A percentile compares a stretch with the other conserved stretches of the same genome.
These are phyloP conservation scores for Boletales sp. DNA, from an alignment of 768 basidiomycete genomes.

Conservation along the genomic window DNA sequence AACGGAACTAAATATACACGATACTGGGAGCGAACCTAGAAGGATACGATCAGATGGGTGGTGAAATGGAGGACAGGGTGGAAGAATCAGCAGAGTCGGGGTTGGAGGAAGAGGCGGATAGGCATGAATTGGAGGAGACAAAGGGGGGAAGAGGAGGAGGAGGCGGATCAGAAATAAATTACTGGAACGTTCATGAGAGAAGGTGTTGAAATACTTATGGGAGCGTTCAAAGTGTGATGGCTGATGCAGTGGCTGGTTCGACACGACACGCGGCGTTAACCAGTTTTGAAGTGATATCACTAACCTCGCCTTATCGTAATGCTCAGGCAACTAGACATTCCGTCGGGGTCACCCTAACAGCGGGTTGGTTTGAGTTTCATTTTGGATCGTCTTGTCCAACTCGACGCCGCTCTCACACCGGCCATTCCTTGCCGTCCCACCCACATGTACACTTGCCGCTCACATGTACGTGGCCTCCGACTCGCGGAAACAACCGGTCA, in stretches of 20 bases:
- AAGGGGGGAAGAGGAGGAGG: slow-evolving; percentile 4
- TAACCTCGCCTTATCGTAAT: not conserved
- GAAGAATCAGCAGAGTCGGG: slow-evolving; percentile 10
- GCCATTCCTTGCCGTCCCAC: slow-evolving; percentile 18
- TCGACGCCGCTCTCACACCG: slow-evolving; percentile 24
- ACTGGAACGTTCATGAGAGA: slow-evolving; percentile 24
- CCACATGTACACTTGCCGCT: slow-evolving; percentile 1
- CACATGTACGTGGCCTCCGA: not conserved
- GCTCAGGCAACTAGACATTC: slow-evolving; percentile 7
- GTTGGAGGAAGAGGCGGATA: slow-evolving; percentile 25
- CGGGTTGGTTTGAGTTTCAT: slow-evolving; percentile 29
- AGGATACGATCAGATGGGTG: not conserved
- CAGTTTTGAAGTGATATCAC: slow-evolving; percentile 6
- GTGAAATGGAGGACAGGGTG: not conserved
- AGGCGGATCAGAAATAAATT: slow-evolving; percentile 26
- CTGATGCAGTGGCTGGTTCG: too few relatives aligned
- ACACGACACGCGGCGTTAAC: slow-evolving; percentile 22
- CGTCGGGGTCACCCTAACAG: slow-evolving; percentile 23
- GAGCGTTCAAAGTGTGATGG: slow-evolving; percentile 21
- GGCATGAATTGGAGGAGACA: slow-evolving; percentile 22
- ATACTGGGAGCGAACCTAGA: slow-evolving; percentile 18
- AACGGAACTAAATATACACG: slow-evolving; percentile 36
- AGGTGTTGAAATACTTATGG: slow-evolving; percentile 30
- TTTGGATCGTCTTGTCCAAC: slow-evolving; percentile 14
- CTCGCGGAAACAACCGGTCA: too few relatives aligned